Base-by-base conservation (phyloP, 768 basidiomycete species). In the Pholiota conissans region DNA sequence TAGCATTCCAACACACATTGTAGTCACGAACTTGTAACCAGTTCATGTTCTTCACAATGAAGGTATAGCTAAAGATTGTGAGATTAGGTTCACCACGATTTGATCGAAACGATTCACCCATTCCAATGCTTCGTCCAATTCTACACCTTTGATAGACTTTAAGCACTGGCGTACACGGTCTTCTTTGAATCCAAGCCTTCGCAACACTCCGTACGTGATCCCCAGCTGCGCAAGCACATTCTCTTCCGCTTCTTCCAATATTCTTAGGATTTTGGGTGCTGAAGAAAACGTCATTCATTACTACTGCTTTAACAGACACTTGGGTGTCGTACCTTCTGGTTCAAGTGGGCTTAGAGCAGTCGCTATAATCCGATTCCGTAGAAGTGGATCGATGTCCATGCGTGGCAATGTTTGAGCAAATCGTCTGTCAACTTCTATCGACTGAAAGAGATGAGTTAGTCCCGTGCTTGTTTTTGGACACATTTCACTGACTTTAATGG, bases 51-150 rank as follows among this genome's bases (percentile, higher is more conserved):
- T 9, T 81, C 66, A 66, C 85, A 89, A 69, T 87, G 81, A 5
- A 86, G 62, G 67, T 80, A 84, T 32, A 93, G 77, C 93, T 93
- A 56, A 6, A 49, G 35, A 22, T 39, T 27, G 46, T 56, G 32
- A 57, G 56, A 35, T 35, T 18, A 48, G 57, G n/a, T 29, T 5
- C 18, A 32, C 35, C 11, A 14, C 30, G 26, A 24, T 49, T 20
- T 45, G 20, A 34, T 7, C 52, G 22, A 29, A 30, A 26, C 49
- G 27, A 53, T 24, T 47, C 49, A 96, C 93, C 96, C 96, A 98
- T 67, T 95, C 89, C 52, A 90, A 81, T 9, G 91, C 93, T 51
- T 93, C 90, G 14, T 98, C 95, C n/a, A 93, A 74, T 24, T 91
- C 91, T 29, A 89, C 73, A 11, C 87, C 82, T 26, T 76, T 71